Evolutionary conservation across 176 grass and related monocot genomes (phyloP), one percentile per base, ranked within the genome.

Genomic region (Saccharum officinarum): DNA sequence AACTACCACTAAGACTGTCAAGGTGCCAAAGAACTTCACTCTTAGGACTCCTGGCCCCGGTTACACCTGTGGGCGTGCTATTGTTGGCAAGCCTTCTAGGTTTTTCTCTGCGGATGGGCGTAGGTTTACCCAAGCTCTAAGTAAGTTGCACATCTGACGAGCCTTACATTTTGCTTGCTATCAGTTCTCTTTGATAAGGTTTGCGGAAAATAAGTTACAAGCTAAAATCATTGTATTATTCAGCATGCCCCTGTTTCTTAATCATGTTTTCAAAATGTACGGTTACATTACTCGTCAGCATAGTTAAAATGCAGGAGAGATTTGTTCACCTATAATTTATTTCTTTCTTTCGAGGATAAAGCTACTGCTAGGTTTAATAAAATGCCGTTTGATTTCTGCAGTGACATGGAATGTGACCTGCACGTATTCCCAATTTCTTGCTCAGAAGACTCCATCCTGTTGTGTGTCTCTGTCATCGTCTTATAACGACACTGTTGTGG

Each of bases 371-470:
- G 37, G 45, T 28, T 22, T 82, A 31, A 76, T 68, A 61, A 62
- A 73, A 63, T 26, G 23, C 69, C 28, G 30, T 74, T 30, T 64
- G 25, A 13, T 67, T 30, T 69, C 70, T 79, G 85, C 82, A 98
- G 95, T 98, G 95, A 93, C 92, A 84, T 98, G 95, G 95, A 95
- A 93, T 31, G 95, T 92, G 65, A 93, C 89, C 34, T 98, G 95
- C 76, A 98, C 92, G 37, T 98, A 98, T 76, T 98, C 95, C 69
- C 95, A 95, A 81, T 98, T 98, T 84, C 85, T 98, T 70, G 79
- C 95, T 76, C 95, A 95, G 76, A 98, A 95, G 87, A 88, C 87
- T 78, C 92, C 95, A 2, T 90, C 89, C 46, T 98, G 95, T 39
- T 98, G 95, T 88, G 95, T 98, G 23, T 98, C 95, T 72, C 91